phyloP scores from a whole-genome alignment of 2,329 filamentous ascomycete species.

The Aspergillus japonicus region DNA sequence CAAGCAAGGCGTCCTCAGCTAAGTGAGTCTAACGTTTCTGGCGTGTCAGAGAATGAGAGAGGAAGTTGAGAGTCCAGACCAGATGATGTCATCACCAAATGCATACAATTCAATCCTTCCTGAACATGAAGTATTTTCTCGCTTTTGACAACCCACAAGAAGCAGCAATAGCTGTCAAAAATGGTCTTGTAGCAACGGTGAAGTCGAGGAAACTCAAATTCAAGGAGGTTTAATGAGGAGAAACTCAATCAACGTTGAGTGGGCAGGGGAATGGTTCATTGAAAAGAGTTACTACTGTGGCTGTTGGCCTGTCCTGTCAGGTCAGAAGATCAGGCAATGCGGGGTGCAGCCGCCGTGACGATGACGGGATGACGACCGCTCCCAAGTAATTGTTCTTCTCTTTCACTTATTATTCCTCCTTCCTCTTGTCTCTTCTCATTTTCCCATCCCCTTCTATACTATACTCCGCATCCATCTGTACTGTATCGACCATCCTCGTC shows the following conservation, averaged over 20 bases:
- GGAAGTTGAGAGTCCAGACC: neutral
- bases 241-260: too few relatives aligned
- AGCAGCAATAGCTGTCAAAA: neutral
- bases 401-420: neutral
- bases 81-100: neutral
- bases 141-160: neutral
- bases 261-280: neutral
- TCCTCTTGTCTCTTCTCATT: too few relatives aligned
- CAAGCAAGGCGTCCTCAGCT: too few relatives aligned
- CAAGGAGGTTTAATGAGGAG: too few relatives aligned
- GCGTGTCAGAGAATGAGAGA: neutral
- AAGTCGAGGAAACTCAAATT: neutral
- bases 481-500: neutral
- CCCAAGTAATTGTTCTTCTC: neutral
- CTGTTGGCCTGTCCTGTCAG: conserved; percentile 12
- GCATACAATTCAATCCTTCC: too few relatives aligned
- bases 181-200: too few relatives aligned
- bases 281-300: neutral
- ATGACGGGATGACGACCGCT: neutral
- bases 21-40: neutral
- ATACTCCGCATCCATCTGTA: neutral
- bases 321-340: conserved; percentile 20
- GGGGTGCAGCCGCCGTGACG: conserved; percentile 8
- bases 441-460: neutral
- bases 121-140: too few relatives aligned